Percentiles rank a stretch among this genome's conserved stretches.
Conservation (phyloP, 2,329 filamentous ascomycete species). For the Verticillium nubilum region DNA sequence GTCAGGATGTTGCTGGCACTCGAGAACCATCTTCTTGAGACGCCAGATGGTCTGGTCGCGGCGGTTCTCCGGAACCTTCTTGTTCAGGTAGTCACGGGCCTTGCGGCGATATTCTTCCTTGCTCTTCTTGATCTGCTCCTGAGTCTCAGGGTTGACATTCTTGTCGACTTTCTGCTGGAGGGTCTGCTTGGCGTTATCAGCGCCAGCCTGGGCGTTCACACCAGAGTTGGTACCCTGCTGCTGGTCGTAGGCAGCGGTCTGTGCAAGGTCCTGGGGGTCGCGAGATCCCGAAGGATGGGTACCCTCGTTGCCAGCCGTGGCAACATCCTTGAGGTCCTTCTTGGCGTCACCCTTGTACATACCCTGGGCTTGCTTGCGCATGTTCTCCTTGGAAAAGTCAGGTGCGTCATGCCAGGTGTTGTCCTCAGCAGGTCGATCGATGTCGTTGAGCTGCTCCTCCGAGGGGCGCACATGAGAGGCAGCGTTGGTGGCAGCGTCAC, state of each 20-base stretch:
- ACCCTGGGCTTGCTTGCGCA: slow-evolving; percentile 64
- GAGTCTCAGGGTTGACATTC: slow-evolving; percentile 62
- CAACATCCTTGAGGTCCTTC: slow-evolving; percentile 57
- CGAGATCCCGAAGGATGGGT: slow-evolving; percentile 51
- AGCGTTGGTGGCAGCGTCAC: slow-evolving; percentile 78
- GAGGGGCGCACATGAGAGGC: slow-evolving; percentile 71
- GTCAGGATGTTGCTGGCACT: slow-evolving; percentile 92
- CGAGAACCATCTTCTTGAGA: slow-evolving; percentile 93
- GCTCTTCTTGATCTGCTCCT: slow-evolving; percentile 38
- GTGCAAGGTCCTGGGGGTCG: slow-evolving; percentile 48
- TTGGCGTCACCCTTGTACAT: slow-evolving; percentile 49
- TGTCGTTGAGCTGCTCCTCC: slow-evolving; percentile 68
- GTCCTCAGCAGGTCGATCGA: slow-evolving; percentile 81
- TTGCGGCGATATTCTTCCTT: slow-evolving; percentile 39
- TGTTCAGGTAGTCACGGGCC: slow-evolving; percentile 69
- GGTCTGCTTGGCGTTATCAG: slow-evolving; percentile 31
- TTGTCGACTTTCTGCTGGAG: slow-evolving; percentile 49
- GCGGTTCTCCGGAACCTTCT: slow-evolving; percentile 88
- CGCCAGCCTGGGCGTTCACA: slow-evolving; percentile 44
- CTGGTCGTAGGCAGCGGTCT: slow-evolving; percentile 37
- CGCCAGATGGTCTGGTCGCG: slow-evolving; percentile 89
- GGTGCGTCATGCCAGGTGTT: slow-evolving; percentile 92
- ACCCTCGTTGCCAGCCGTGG: slow-evolving; percentile 48
- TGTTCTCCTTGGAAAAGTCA: slow-evolving; percentile 61
- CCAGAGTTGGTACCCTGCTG: slow-evolving; percentile 36